A percentile compares a stretch with the other conserved stretches of the same genome.
phyloP scores from a whole-genome alignment of 2,329 filamentous ascomycete genomes.

The Hymenoscyphus repandus region DNA sequence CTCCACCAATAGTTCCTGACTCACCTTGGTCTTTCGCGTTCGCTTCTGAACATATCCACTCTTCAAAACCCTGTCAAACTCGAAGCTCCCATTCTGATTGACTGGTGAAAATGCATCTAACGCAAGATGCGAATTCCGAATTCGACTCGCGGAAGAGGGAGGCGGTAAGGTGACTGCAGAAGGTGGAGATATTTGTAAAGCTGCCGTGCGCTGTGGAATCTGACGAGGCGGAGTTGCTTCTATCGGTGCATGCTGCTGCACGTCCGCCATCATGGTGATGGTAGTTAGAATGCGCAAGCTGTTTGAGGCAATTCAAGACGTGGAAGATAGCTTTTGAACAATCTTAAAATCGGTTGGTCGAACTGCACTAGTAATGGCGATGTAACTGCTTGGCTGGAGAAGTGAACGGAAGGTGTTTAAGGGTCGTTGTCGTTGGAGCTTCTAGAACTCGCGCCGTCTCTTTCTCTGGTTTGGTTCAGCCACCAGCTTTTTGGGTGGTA shows the following conservation, averaged over 20 bases:
- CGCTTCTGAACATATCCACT: slow-evolving; percentile 81
- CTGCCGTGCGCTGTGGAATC: slow-evolving; percentile 19
- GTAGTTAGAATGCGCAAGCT: neutral
- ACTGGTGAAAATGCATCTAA: slow-evolving; percentile 75
- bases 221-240: slow-evolving; percentile 21
- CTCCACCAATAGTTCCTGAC: neutral
- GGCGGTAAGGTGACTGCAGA: slow-evolving; percentile 16
- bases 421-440: neutral
- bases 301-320: neutral
- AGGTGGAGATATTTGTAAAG: slow-evolving; percentile 21
- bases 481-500: slow-evolving; percentile 8
- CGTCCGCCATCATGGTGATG: slow-evolving; percentile 8
- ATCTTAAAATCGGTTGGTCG: neutral
- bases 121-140: slow-evolving; percentile 39
- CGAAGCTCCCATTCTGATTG: slow-evolving; percentile 92
- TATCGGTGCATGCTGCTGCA: slow-evolving; percentile 6
- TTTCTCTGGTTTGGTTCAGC: slow-evolving; percentile 1
- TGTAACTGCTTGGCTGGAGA: no score
- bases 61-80: slow-evolving; percentile 91
- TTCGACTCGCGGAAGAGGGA: slow-evolving; percentile 20
- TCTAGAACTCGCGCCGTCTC: slow-evolving; percentile 1
- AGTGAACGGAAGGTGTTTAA: neutral
- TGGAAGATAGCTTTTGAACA: neutral
- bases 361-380: no score
- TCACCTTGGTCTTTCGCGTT: slow-evolving; percentile 88